These are phyloP conservation scores for Ambrosia trifida DNA, from an alignment of 129 eudicot species.

Conservation along the genomic window DNA sequence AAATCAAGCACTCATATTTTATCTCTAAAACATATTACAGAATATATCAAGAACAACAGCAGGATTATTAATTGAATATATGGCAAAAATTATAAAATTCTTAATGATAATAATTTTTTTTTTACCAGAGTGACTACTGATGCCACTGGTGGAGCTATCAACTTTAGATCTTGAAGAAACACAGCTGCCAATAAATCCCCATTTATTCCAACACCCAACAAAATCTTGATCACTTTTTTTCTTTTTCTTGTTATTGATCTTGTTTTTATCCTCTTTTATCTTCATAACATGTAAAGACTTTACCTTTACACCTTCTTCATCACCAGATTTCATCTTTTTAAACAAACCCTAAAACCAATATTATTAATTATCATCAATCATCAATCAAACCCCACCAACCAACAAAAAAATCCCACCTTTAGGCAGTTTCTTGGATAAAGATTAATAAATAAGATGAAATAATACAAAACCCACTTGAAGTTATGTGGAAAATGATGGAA, in stretches of 20 bases:
- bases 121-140: constrained; percentile 73
- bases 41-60: constrained; percentile 4
- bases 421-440: constrained; percentile 26
- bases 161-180: constrained; percentile 98
- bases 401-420: too few species aligned
- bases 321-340: too few species aligned
- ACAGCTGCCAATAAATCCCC: too few species aligned
- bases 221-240: too few species aligned
- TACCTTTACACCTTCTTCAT: too few species aligned
- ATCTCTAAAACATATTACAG: too few species aligned
- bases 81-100: constrained; percentile 5
- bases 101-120: neutral
- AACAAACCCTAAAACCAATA: too few species aligned
- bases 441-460: constrained; percentile 25
- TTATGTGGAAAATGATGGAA: constrained; percentile 22
- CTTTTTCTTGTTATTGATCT: constrained; percentile 44
- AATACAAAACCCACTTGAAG: constrained; percentile 46
- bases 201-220: too few species aligned
- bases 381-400: constrained; percentile 22
- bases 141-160: constrained; percentile 88
- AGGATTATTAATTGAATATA: constrained; percentile 15
- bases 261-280: constrained; percentile 50
- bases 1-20: too few species aligned
- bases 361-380: constrained; percentile 27
- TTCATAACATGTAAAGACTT: constrained; percentile 65